Conservation (phyloP, 2,329 filamentous ascomycete species). For the Neopestalotiopsis clavispora region DNA sequence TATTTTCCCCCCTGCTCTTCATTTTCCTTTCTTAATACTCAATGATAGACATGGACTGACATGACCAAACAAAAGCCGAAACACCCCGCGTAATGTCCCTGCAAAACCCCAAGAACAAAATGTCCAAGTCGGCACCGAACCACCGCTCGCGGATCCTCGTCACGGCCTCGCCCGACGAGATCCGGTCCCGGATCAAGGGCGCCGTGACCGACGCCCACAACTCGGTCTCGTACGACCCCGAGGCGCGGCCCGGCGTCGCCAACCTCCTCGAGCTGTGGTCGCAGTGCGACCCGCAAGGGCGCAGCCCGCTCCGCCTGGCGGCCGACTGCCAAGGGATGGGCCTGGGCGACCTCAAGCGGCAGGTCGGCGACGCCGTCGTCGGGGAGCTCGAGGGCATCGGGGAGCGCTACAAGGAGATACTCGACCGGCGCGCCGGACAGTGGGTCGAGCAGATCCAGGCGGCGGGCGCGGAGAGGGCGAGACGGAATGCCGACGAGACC, state of each 20-base stretch:
- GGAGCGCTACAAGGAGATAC: slow-evolving; percentile 51
- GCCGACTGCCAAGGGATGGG: slow-evolving; percentile 40
- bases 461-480: slow-evolving; percentile 66
- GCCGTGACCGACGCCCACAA: slow-evolving; percentile 78
- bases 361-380: slow-evolving; percentile 63
- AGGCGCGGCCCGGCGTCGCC: slow-evolving; percentile 76
- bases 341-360: slow-evolving; percentile 67
- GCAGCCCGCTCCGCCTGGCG: slow-evolving; percentile 38
- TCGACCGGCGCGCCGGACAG: slow-evolving; percentile 48
- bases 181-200: slow-evolving; percentile 70
- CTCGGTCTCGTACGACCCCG: slow-evolving; percentile 74
- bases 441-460: slow-evolving; percentile 63
- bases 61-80: slow-evolving; percentile 58
- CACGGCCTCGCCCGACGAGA: slow-evolving; percentile 69
- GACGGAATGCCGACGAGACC: slow-evolving; percentile 61
- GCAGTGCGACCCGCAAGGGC: slow-evolving; percentile 59
- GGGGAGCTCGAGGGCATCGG: slow-evolving; percentile 54
- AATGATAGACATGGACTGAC: not conserved
- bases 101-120: slow-evolving; percentile 77
- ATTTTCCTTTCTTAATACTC: not conserved
- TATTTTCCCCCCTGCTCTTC: not conserved
- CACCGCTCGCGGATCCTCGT: slow-evolving; percentile 80
- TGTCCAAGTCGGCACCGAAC: slow-evolving; percentile 87
- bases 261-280: slow-evolving; percentile 85
- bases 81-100: slow-evolving; percentile 91